phyloP scores from a whole-genome alignment of 2,329 filamentous ascomycete species.

The Fusarium sp. region DNA sequence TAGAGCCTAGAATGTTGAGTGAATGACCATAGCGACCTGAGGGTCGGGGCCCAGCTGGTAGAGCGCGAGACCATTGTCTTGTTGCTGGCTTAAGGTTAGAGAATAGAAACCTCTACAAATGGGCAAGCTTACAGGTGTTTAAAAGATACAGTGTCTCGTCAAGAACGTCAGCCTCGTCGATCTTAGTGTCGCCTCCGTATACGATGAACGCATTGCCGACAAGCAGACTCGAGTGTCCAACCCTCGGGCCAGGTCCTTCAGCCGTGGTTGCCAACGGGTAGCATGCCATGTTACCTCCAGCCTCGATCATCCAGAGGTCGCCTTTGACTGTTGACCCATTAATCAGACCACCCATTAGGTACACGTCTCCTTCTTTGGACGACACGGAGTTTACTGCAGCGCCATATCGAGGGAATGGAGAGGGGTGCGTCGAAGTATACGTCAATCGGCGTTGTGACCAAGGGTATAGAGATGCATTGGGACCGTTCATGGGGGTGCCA shows the following conservation, averaged over 20 bases:
- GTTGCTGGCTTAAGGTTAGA: conserved; percentile 72
- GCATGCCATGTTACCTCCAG: conserved; percentile 86
- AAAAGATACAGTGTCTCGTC: conserved; percentile 97
- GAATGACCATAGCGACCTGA: conserved; percentile 96
- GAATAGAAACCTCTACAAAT: background rate
- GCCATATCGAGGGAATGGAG: conserved; percentile 96
- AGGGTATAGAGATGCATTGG: conserved; percentile 87
- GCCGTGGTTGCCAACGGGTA: conserved; percentile 92
- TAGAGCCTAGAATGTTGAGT: conserved; percentile 94
- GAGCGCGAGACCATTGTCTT: conserved; percentile 95
- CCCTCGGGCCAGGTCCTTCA: conserved; percentile 93
- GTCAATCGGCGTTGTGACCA: conserved; percentile 93
- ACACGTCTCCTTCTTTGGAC: conserved; percentile 97
- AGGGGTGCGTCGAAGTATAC: conserved; percentile 83
- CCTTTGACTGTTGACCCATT: conserved; percentile 96
- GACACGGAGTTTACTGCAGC: conserved; percentile 92
- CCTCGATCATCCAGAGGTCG: conserved; percentile 97
- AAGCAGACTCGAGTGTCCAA: conserved; percentile 91
- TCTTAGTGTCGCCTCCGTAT: conserved; percentile 97
- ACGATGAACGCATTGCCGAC: conserved; percentile 99
- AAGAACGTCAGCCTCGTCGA: conserved; percentile 89
- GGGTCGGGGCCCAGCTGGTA: conserved; percentile 87
- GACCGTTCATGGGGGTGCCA: conserved; percentile 61
- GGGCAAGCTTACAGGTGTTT: conserved; percentile 84
- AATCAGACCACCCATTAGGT: conserved; percentile 96